Evolutionary conservation across 768 basidiomycete genomes (phyloP).

Genomic region (Tulasnella sp.): DNA sequence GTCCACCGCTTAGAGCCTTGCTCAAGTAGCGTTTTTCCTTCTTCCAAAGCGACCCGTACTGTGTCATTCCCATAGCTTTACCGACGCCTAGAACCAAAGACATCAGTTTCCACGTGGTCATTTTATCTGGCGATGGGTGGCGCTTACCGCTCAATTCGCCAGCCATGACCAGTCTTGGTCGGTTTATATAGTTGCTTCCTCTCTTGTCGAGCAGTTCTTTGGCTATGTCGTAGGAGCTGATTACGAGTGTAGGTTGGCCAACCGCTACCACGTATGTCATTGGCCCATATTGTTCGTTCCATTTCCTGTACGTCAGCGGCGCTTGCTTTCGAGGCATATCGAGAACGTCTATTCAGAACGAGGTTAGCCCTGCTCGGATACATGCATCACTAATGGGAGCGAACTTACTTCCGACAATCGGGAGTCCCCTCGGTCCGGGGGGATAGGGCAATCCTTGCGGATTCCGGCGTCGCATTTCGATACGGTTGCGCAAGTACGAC

Average conservation of each 20-base stretch:
- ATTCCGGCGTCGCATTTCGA: background rate
- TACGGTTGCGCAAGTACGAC: background rate
- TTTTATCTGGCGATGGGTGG: background rate
- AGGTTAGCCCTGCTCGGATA: background rate
- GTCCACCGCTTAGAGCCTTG: background rate
- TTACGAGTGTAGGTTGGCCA: conserved; percentile 2
- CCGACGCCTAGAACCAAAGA: background rate
- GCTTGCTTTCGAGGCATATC: background rate
- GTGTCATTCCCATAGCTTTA: background rate
- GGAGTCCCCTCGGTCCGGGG: conserved; percentile 47
- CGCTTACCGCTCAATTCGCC: background rate
- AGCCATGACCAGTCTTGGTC: conserved; percentile 22
- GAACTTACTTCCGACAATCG: conserved; percentile 39
- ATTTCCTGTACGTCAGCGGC: background rate
- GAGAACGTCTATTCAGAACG: background rate
- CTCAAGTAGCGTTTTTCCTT: background rate
- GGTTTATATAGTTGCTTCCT: conserved; percentile 21
- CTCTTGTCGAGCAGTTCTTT: conserved; percentile 22
- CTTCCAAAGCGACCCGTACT: background rate
- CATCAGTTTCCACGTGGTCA: too few relatives aligned
- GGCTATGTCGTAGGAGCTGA: conserved; percentile 17
- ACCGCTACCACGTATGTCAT: conserved; percentile 1
- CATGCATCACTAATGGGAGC: background rate
- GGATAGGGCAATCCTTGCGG: conserved; percentile 24
- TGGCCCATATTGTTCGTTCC: conserved; percentile 2